phyloP scores from a whole-genome alignment of 768 basidiomycete species.

The Candolleomyces aberdarensis region DNA sequence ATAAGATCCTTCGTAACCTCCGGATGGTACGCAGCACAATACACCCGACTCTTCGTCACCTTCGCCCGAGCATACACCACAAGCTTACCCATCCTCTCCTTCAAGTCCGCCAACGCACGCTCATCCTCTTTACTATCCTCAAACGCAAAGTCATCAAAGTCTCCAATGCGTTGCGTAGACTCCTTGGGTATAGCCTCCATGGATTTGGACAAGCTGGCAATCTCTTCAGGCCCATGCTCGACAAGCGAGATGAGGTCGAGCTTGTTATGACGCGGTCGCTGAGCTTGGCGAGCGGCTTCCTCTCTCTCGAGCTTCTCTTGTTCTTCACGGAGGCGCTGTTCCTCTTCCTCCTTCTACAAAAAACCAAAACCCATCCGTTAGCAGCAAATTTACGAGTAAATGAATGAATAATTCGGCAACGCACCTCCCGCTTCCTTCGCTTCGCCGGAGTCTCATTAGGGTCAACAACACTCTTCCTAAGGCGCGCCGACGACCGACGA shows the following conservation, averaged over 20 bases:
- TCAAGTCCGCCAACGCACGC: slow-evolving; percentile 49
- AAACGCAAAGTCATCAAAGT: slow-evolving; percentile 51
- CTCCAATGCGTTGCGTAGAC: slow-evolving; percentile 37
- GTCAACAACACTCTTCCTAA: slow-evolving; percentile 46
- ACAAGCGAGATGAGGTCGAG: slow-evolving; percentile 57
- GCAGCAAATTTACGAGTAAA: neutral
- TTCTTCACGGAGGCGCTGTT: slow-evolving; percentile 50
- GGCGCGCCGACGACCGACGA: slow-evolving; percentile 63
- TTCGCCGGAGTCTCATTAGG: slow-evolving; percentile 64
- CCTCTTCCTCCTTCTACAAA: slow-evolving; percentile 47
- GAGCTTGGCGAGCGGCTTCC: slow-evolving; percentile 59
- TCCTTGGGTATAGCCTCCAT: slow-evolving; percentile 38
- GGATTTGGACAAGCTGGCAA: slow-evolving; percentile 41
- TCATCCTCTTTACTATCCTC: slow-evolving; percentile 46
- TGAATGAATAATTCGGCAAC: slow-evolving; percentile 7
- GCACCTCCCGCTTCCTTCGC: slow-evolving; percentile 65
- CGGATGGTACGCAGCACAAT: slow-evolving; percentile 79
- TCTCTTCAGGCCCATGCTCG: slow-evolving; percentile 44
- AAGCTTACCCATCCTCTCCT: slow-evolving; percentile 50
- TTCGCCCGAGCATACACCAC: slow-evolving; percentile 76
- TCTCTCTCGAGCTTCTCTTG: slow-evolving; percentile 60
- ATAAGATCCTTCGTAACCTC: slow-evolving; percentile 76
- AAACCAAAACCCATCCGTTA: neutral
- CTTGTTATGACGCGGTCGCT: slow-evolving; percentile 65
- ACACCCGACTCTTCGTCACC: slow-evolving; percentile 71